phyloP scores from a whole-genome alignment of 2,329 filamentous ascomycete species.

The Epichloe amarillans region DNA sequence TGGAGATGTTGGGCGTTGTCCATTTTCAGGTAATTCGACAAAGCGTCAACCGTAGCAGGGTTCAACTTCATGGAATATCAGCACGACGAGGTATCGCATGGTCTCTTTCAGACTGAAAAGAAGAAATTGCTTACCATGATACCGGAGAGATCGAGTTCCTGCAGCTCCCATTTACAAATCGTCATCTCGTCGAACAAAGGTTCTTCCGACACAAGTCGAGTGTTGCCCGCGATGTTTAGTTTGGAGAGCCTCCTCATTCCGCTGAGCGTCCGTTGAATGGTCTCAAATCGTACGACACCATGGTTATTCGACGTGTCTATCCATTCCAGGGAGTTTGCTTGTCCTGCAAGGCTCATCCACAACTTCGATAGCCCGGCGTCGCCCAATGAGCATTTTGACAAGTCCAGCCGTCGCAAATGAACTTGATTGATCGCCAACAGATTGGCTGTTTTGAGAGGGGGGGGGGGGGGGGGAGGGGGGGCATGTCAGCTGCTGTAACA shows the following conservation, averaged over 20 bases:
- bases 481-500: background rate
- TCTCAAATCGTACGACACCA: slow-evolving; percentile 35
- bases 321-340: slow-evolving; percentile 30
- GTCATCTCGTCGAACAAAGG: slow-evolving; percentile 33
- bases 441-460: slow-evolving; percentile 12
- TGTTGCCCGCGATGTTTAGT: slow-evolving; percentile 37
- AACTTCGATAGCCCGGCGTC: slow-evolving; percentile 34
- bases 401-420: slow-evolving; percentile 33
- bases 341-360: slow-evolving; percentile 33
- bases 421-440: slow-evolving; percentile 21
- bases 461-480: too few species aligned
- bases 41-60: slow-evolving; percentile 30
- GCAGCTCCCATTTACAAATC: slow-evolving; percentile 31
- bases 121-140: slow-evolving; percentile 28
- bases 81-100: slow-evolving; percentile 5
- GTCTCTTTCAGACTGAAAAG: background rate
- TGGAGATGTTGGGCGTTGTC: slow-evolving; percentile 27
- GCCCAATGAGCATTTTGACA: slow-evolving; percentile 37
- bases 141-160: slow-evolving; percentile 40
- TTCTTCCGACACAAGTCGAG: slow-evolving; percentile 30
- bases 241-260: slow-evolving; percentile 30
- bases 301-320: slow-evolving; percentile 41
- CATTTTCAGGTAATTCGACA: slow-evolving; percentile 32
- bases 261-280: slow-evolving; percentile 29
- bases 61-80: slow-evolving; percentile 26